These are phyloP conservation scores for Lactarius sanguifluus DNA, from an alignment of 768 basidiomycete genomes.

Conservation along the genomic window DNA sequence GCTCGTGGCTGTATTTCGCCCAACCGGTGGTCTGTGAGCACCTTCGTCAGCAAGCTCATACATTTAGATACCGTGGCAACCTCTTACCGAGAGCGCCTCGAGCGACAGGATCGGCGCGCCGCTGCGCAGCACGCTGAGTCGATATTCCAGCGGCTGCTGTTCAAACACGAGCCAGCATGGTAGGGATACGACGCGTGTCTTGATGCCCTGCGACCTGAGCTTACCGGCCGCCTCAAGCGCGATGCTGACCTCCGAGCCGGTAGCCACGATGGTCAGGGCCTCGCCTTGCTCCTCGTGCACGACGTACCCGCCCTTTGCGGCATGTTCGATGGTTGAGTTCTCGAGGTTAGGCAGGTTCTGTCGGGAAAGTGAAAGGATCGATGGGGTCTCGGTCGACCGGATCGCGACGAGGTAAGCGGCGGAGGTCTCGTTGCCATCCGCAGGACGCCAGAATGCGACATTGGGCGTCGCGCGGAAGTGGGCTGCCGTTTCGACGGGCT, in stretches of 20 bases:
- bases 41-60: constrained; percentile 18
- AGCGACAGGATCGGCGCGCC: constrained; percentile 89
- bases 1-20: constrained; percentile 90
- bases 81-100: constrained; percentile 69
- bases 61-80: neutral
- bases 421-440: constrained; percentile 97
- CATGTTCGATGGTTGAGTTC: constrained; percentile 81
- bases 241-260: constrained; percentile 87
- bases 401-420: constrained; percentile 85
- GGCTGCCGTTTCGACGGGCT: constrained; percentile 86
- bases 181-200: constrained; percentile 79
- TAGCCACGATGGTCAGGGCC: constrained; percentile 86
- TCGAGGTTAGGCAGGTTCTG: constrained; percentile 94
- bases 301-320: constrained; percentile 85
- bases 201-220: constrained; percentile 75
- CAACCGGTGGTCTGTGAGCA: constrained; percentile 64
- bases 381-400: constrained; percentile 73
- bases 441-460: constrained; percentile 88
- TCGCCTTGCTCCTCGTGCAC: constrained; percentile 77
- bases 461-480: constrained; percentile 90
- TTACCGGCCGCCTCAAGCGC: constrained; percentile 82
- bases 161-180: constrained; percentile 92
- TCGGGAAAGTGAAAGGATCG: constrained; percentile 77
- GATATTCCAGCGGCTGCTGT: constrained; percentile 76
- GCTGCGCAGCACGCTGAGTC: constrained; percentile 79